phyloP scores from a whole-genome alignment of 768 basidiomycete genomes.

The Dacryopinax spathularia region DNA sequence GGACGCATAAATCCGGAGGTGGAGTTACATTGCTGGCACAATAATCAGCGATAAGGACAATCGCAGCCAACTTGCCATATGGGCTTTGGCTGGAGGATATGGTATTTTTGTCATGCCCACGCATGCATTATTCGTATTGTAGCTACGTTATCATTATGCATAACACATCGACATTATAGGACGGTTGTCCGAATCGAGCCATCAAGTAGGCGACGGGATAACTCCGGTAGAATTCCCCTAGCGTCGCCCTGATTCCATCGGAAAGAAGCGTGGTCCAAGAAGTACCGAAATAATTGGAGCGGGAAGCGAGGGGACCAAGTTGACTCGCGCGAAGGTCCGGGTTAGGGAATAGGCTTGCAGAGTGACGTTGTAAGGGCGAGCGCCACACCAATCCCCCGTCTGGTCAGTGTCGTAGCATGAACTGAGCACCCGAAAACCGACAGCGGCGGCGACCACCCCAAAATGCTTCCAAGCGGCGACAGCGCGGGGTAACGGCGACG shows the following conservation, averaged over 20 bases:
- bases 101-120: neutral
- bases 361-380: neutral
- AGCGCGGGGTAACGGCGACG: neutral
- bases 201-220: neutral
- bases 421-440: too few species aligned
- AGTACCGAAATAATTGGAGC: neutral
- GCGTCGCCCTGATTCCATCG: neutral
- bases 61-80: too few species aligned
- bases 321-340: too few species aligned
- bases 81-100: too few species aligned
- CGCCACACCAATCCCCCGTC: neutral
- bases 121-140: too few species aligned
- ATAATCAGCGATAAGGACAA: too few species aligned
- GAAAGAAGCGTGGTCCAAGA: neutral
- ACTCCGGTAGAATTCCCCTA: neutral
- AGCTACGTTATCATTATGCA: too few species aligned
- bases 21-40: neutral
- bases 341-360: neutral
- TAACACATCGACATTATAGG: too few species aligned
- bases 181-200: neutral
- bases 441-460: neutral
- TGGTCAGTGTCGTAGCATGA: neutral
- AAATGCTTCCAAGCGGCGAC: neutral
- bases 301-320: neutral
- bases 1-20: neutral